Conservation (phyloP, 164 flowering plant genomes). For the Sextonia rubra region DNA sequence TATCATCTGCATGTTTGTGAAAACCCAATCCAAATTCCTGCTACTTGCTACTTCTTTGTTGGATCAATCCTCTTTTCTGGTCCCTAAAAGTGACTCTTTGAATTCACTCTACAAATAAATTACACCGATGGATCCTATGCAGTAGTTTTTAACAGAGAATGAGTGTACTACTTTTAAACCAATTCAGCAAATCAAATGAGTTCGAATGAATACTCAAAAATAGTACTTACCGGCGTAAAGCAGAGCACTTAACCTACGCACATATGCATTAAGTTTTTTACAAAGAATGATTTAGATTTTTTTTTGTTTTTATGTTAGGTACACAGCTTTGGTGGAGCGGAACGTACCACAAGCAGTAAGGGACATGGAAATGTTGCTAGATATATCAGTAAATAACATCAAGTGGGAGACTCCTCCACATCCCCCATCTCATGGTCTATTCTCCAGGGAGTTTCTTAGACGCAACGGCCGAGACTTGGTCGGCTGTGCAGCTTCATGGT, state of each 20-base stretch:
- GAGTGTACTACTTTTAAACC: neutral
- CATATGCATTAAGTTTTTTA: too few species aligned
- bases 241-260: too few species aligned
- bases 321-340: slow-evolving; percentile 59
- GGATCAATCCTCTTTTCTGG: too few species aligned
- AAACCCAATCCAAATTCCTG: neutral
- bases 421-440: slow-evolving; percentile 30
- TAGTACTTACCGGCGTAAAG: too few species aligned
- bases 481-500: slow-evolving; percentile 45
- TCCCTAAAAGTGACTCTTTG: too few species aligned
- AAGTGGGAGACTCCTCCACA: slow-evolving; percentile 8
- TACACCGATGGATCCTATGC: too few species aligned
- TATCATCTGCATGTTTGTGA: neutral
- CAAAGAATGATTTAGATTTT: too few species aligned
- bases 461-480: slow-evolving; percentile 57
- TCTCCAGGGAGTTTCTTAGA: slow-evolving; percentile 43
- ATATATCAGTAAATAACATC: neutral
- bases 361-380: slow-evolving; percentile 23
- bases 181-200: too few species aligned
- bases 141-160: too few species aligned
- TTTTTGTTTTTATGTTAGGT: slow-evolving; percentile 20
- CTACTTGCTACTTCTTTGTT: too few species aligned
- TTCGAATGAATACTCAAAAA: too few species aligned
- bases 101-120: too few species aligned
- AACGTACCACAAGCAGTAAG: slow-evolving; percentile 31